Base-by-base conservation (phyloP, 306 rosid species). In the Trifolium subterraneum region DNA sequence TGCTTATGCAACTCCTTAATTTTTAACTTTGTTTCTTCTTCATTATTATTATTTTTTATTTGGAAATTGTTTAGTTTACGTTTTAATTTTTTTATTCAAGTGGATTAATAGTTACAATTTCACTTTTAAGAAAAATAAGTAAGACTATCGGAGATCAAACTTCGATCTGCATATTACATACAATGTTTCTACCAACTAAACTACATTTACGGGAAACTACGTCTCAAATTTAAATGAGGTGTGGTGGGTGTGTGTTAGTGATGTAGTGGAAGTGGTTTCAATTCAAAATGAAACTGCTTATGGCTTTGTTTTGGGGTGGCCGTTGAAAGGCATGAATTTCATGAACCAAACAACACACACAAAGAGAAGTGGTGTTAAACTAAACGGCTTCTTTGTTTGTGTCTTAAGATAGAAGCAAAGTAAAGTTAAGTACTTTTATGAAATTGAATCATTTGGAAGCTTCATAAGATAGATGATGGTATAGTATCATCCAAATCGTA, bases 321-420 rank as follows among this genome's bases (percentile, higher is more conserved):
- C 83, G 88, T 87, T 89, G 78, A 82, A 66, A 81, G 62, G 90
- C 89, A 78, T 55, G 75, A 70, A 79, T 7, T 72, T 85, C 55
- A 52, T 83, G 89, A 84, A 25, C 1, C 6, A 41, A 1, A 62
- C 13, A 70, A 58, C 39, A 44, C 38, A 44, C 63, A 31, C 10
- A 33, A 22, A 56, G 39, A 6, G 65, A 36, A 52, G 45, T 39
- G 64, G 61, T 27, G 66, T 60, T 68, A 66, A 42, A n/a, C 25
- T n/a, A 45, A 58, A 65, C 55, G 81, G 54, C 75, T 70, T 22
- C 4, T 25, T 10, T 44, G 16, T 44, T 44, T 52, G 72, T 75
- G 72, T 81, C 82, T 81, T 79, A 47, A 68, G 41, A 27, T 19
- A 4, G 23, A 70, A 79, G 44, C 7, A 35, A 62, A 62, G 12